phyloP scores from a whole-genome alignment of 495 filamentous ascomycete species.

The Tuber calosporum region DNA sequence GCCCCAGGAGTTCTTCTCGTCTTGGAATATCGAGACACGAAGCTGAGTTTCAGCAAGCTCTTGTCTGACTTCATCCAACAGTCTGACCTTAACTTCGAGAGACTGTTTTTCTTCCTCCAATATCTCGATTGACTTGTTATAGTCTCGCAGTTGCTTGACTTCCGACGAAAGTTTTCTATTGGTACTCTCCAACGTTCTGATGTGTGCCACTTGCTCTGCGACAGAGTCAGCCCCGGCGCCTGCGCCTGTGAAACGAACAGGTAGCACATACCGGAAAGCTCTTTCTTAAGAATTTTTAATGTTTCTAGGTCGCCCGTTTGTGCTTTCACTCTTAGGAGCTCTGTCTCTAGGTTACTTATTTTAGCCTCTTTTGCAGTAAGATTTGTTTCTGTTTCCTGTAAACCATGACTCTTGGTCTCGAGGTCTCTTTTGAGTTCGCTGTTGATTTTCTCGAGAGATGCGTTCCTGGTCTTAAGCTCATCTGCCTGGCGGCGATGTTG shows the following conservation, averaged over 20 bases:
- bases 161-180: constrained; percentile 76
- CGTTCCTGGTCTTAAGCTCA: constrained; percentile 64
- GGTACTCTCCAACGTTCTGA: constrained; percentile 68
- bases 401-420: constrained; percentile 53
- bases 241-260: not conserved
- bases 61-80: constrained; percentile 64
- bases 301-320: constrained; percentile 80
- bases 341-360: constrained; percentile 66
- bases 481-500: constrained; percentile 60
- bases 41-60: constrained; percentile 71
- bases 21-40: constrained; percentile 78
- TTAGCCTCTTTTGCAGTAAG: constrained; percentile 61
- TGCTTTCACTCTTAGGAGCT: constrained; percentile 72
- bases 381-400: constrained; percentile 61
- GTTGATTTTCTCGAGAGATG: constrained; percentile 58
- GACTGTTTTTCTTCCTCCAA: constrained; percentile 90
- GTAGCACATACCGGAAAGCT: constrained; percentile 51
- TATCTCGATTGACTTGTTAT: constrained; percentile 79
- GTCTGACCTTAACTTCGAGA: constrained; percentile 66
- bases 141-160: constrained; percentile 67
- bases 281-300: constrained; percentile 69
- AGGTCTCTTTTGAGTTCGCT: constrained; percentile 67
- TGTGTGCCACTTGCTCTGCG: constrained; percentile 80
- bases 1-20: constrained; percentile 79
- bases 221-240: constrained; percentile 9